Evolutionary conservation across 2,329 filamentous ascomycete species (phyloP), one percentile per base, ranked within the genome.

Genomic region (Pestalotiopsis sp.): DNA sequence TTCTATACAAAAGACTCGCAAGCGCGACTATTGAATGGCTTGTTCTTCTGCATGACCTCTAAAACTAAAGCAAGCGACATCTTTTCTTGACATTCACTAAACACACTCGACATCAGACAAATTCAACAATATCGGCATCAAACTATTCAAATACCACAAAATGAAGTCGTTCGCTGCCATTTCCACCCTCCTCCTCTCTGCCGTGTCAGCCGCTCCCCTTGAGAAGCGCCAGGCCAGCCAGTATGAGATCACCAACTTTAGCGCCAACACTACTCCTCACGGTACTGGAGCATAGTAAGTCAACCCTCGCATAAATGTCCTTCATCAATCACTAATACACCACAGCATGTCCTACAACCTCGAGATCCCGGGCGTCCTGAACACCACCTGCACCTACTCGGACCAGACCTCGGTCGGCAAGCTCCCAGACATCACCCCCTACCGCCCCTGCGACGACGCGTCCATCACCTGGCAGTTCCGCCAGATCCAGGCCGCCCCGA

Each of bases 111-210:
- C n/a, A 52, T 17, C 17, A 52, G 17, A n/a, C 11, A 9, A n/a
- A 7, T 23, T 23, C 14, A 25, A 27, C 4, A 27, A 36, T 14
- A 6, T 31, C 11, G 23, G 3, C 56, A 23, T 17, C 13, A 41
- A 41, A 12, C 23, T 6, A 17, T 56, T 36, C 6, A 9, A 9
- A 9, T 36, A 36, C 31, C 31, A 36, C 31, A 67, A 25, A 17
- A 67, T 67, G 65, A 67, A 60, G 38, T 27, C 23, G n/a, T 39
- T 67, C 20, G 65, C 65, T 41, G 65, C 65, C 52, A 59, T 67
- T 23, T 67, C 65, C 7, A 75, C 81, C 0, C 73, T 78, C 14
- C 76, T 80, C 67, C 45, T 69, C 13, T 60, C 68, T 14, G 67
- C 49, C 36, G 61, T 52, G 13, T 56, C 67, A 27, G 68, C 57